A percentile compares a stretch with the other conserved stretches of the same genome.
Conservation (phyloP, 768 basidiomycete species). For the Suillus plorans region DNA sequence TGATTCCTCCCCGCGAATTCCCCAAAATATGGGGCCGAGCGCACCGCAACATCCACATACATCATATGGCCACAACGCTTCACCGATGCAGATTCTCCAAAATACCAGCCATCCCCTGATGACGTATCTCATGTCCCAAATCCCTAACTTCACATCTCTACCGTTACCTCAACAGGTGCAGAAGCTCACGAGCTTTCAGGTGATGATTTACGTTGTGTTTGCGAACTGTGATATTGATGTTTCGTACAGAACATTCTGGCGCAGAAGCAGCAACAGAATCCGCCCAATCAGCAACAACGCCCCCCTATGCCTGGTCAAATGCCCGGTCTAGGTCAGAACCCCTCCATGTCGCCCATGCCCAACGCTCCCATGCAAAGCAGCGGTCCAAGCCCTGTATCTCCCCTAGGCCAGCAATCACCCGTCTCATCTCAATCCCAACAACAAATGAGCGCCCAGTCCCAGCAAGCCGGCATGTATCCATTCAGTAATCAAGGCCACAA, state of each 20-base stretch:
- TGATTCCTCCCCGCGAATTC: slow-evolving; percentile 23
- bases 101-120: slow-evolving; percentile 56
- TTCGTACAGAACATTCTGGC: slow-evolving; percentile 15
- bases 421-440: slow-evolving; percentile 28
- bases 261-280: slow-evolving; percentile 31
- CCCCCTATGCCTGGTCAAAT: slow-evolving; percentile 25
- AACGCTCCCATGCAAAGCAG: slow-evolving; percentile 27
- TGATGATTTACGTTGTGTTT: slow-evolving; percentile 22
- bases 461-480: slow-evolving; percentile 33
- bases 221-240: slow-evolving; percentile 8
- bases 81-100: slow-evolving; percentile 50
- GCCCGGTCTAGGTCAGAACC: slow-evolving; percentile 29
- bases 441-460: slow-evolving; percentile 27
- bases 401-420: slow-evolving; percentile 28
- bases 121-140: slow-evolving; percentile 48
- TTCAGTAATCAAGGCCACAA: slow-evolving; percentile 22
- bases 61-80: slow-evolving; percentile 29
- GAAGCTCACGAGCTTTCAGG: slow-evolving; percentile 54
- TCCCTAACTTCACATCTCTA: slow-evolving; percentile 55
- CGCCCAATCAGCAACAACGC: slow-evolving; percentile 24
- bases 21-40: slow-evolving; percentile 16
- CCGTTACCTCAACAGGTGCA: slow-evolving; percentile 59
- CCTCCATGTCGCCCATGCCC: slow-evolving; percentile 24
- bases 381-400: slow-evolving; percentile 30
- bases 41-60: slow-evolving; percentile 19